Base-by-base conservation (phyloP, 2,329 filamentous ascomycete genomes). In the Ophiosphaerella korrae region DNA sequence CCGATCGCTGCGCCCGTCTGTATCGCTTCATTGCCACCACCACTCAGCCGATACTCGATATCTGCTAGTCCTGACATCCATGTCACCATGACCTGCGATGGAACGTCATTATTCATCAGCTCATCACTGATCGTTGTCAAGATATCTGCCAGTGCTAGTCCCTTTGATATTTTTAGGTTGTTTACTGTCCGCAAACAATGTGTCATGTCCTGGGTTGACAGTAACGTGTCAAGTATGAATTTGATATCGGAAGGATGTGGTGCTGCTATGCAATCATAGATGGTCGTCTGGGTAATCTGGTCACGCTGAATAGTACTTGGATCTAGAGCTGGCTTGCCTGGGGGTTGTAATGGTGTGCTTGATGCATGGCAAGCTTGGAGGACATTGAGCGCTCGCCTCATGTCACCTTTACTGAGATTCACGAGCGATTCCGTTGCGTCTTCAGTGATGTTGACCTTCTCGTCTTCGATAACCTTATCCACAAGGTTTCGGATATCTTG, bases 181-280 rank as follows among this genome's bases (percentile, higher is more conserved):
- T 94, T 94, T 74, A 99, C 87, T 0, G 91, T 96, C 51, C 84
- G 87, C 42, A 99, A 80, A 69, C 93, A 97, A 31, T 89, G 90
- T 1, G 89, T 95, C 42, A 99, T 89, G 68, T 99, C 93, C 46
- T 86, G 84, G 2, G 90, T 97, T 47, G 84, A 86, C 24, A 97
- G 83, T 29, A 99, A 81, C 0, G 91, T 96, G 59, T 88, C 83
- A 60, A 92, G 81, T 46, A 99, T 97, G 63, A 89, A 85, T 59
- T 84, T 82, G 67, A 97, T 91, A 64, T 96, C 93, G 21, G 88
- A 85, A 0, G 94, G 94, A 61, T 95, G 92, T 3, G 94, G 94
- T 1, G 93, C 93, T 7, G 94, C 94, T 69, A 99, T 96, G 75
- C 94, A 99, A 74, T 92, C 92, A 80, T 97, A 99, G 68, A 99